Conservation (phyloP, 139 green algal species). For the Zygnema circumcarinatum region DNA sequence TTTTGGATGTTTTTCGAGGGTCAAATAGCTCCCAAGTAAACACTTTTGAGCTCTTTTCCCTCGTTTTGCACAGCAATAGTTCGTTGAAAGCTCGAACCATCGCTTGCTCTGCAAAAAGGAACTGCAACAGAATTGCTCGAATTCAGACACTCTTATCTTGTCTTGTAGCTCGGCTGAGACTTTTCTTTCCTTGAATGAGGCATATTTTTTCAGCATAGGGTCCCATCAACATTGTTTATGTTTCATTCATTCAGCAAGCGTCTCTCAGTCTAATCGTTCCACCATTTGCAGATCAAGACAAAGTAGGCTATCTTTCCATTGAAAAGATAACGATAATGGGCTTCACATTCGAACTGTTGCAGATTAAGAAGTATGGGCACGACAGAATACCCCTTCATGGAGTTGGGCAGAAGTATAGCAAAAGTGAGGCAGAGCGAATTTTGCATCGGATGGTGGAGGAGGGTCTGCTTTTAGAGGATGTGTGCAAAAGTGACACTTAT, state of each 20-base stretch:
- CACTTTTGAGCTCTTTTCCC: too few relatives aligned
- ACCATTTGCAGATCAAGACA: not conserved
- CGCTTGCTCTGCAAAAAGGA: too few relatives aligned
- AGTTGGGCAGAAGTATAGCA: slow-evolving; percentile 54
- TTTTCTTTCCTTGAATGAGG: too few relatives aligned
- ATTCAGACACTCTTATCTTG: too few relatives aligned
- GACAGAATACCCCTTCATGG: slow-evolving; percentile 52
- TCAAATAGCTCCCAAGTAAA: slow-evolving; percentile 46
- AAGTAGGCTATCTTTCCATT: not conserved
- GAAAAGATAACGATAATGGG: not conserved
- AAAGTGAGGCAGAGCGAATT: slow-evolving; percentile 60
- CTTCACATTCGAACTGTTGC: slow-evolving; percentile 16
- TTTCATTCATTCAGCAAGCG: not conserved
- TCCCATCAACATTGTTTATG: too few relatives aligned
- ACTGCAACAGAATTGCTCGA: too few relatives aligned
- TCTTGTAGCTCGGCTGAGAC: too few relatives aligned
- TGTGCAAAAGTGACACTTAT: slow-evolving; percentile 55
- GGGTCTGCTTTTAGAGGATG: slow-evolving; percentile 54
- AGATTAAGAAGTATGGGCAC: slow-evolving; percentile 63
- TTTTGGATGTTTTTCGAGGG: slow-evolving; percentile 61
- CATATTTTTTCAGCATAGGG: too few relatives aligned
- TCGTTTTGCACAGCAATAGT: too few relatives aligned
- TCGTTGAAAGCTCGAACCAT: too few relatives aligned
- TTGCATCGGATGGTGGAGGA: slow-evolving; percentile 55
- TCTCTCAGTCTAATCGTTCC: not conserved